phyloP scores from a whole-genome alignment of 257 asterid genomes.

The Solanum gracilifrons region DNA sequence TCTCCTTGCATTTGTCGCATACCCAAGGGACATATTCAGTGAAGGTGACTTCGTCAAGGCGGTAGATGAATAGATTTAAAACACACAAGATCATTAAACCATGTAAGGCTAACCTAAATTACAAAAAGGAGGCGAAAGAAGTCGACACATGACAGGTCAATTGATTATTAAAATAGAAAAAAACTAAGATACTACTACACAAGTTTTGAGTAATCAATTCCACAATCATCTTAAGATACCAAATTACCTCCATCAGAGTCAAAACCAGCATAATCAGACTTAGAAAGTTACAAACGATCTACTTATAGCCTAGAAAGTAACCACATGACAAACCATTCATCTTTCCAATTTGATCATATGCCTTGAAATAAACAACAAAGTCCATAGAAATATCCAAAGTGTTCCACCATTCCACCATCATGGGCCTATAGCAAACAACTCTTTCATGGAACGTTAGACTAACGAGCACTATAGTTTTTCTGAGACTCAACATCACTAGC shows the following conservation, averaged over 20 bases:
- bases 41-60: slow-evolving; percentile 2
- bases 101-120: too few relatives aligned
- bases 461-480: not conserved
- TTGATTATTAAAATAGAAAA: not conserved
- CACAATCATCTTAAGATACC: not conserved
- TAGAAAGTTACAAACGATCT: not conserved
- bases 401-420: not conserved
- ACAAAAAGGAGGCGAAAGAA: too few relatives aligned
- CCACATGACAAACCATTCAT: not conserved
- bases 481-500: not conserved
- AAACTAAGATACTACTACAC: not conserved
- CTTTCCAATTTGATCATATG: not conserved
- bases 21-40: slow-evolving; percentile 9
- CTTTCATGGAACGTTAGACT: not conserved
- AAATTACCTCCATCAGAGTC: not conserved
- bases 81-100: too few relatives aligned
- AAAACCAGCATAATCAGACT: not conserved
- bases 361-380: not conserved
- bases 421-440: not conserved
- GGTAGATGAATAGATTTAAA: slow-evolving; percentile 3
- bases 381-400: not conserved
- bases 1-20: slow-evolving; percentile 1
- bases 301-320: not conserved
- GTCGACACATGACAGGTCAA: too few relatives aligned
- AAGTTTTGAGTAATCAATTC: not conserved